Percentiles rank a stretch among this genome's conserved stretches.
Conservation (phyloP, 805 yeast species). For the Helenozyma baotianmanensis region DNA sequence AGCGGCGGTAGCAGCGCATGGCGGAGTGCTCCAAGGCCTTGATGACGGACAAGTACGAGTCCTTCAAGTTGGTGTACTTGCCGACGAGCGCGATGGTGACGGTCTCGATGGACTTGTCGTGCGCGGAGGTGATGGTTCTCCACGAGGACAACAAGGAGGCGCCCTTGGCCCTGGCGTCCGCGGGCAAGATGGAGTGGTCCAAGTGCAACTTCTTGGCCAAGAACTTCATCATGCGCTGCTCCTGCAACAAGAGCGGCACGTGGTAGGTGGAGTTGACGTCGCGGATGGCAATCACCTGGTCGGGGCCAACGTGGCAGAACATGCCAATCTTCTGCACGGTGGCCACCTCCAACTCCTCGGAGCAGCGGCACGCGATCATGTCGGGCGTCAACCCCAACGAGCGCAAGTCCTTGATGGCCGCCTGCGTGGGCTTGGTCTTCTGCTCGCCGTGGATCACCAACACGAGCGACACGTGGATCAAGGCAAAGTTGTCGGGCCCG, state of each 20-base stretch:
- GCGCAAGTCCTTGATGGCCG: conserved; percentile 95
- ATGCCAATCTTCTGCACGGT: conserved; percentile 95
- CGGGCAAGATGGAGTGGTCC: conserved; percentile 35
- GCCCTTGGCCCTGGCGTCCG: conserved; percentile 62
- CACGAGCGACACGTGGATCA: conserved; percentile 93
- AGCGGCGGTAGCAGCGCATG: conserved; percentile 78
- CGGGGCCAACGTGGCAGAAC: conserved; percentile 99
- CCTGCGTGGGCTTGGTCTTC: conserved; percentile 99
- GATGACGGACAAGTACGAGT: conserved; percentile 90
- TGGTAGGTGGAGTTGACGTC: conserved; percentile 97
- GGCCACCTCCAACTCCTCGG: conserved; percentile 70
- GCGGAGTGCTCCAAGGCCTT: conserved; percentile 95
- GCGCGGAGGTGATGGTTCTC: conserved; percentile 72
- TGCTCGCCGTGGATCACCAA: conserved; percentile 99
- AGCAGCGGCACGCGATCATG: conserved; percentile 97
- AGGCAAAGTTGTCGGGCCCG: conserved; percentile 87
- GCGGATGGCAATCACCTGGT: conserved; percentile 94
- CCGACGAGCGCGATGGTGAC: conserved; percentile 97
- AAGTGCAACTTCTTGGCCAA: conserved; percentile 66
- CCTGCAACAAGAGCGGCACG: conserved; percentile 85
- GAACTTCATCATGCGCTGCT: conserved; percentile 78
- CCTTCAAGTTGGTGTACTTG: conserved; percentile 92
- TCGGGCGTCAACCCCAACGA: conserved; percentile 93
- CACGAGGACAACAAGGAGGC: conserved; percentile 66
- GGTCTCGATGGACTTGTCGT: conserved; percentile 78